phyloP scores from a whole-genome alignment of 495 filamentous ascomycete species.

The Podospora bellae-mahoneyi region DNA sequence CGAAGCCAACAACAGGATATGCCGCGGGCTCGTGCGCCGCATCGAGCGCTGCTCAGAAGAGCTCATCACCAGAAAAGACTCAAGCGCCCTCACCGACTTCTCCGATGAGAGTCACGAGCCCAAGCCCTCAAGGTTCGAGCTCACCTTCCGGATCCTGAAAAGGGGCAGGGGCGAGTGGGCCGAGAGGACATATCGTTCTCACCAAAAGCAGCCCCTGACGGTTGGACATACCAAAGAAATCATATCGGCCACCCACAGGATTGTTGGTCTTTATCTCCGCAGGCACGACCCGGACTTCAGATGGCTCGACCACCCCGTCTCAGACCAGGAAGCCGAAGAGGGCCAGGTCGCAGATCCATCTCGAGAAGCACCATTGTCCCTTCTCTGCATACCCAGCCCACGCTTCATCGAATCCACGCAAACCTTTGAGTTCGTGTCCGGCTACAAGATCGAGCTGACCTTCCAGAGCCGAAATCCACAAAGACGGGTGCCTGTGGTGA shows the following conservation, averaged over 20 bases:
- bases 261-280: constrained; percentile 45
- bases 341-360: constrained; percentile 32
- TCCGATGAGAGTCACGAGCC: constrained; percentile 33
- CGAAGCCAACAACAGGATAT: constrained; percentile 38
- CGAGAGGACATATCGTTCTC: constrained; percentile 42
- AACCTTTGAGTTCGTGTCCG: constrained; percentile 41
- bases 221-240: constrained; percentile 41
- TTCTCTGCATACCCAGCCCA: constrained; percentile 40
- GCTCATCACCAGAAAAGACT: constrained; percentile 47
- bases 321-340: constrained; percentile 31
- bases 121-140: constrained; percentile 45
- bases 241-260: constrained; percentile 41
- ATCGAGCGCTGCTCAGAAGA: constrained; percentile 48
- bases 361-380: constrained; percentile 33
- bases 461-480: constrained; percentile 39
- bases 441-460: constrained; percentile 41
- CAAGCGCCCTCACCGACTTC: constrained; percentile 39
- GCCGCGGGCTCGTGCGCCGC: constrained; percentile 43
- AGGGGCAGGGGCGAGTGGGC: constrained; percentile 42
- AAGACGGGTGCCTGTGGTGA: constrained; percentile 30
- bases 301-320: constrained; percentile 40
- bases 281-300: constrained; percentile 43
- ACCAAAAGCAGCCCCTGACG: constrained; percentile 44
- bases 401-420: constrained; percentile 43
- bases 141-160: constrained; percentile 40